Evolutionary conservation across 2,329 filamentous ascomycete genomes (phyloP).

Genomic region (Hyphodiscus sp.): DNA sequence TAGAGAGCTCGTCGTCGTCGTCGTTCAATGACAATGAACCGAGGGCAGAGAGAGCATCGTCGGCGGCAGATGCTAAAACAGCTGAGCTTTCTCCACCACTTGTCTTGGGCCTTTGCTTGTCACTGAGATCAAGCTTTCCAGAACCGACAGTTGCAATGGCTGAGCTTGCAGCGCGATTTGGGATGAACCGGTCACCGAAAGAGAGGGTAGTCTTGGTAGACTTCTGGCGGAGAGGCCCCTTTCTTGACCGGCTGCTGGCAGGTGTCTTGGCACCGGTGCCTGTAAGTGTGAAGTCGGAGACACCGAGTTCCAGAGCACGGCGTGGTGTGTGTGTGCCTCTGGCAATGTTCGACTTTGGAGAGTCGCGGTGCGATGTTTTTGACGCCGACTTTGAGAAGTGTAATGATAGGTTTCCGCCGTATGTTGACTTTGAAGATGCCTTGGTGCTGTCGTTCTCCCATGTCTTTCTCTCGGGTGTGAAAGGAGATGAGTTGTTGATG

Average conservation of each 20-base stretch:
- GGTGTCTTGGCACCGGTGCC: slow-evolving; percentile 72
- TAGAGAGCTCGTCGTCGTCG: slow-evolving; percentile 60
- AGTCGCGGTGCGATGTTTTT: slow-evolving; percentile 68
- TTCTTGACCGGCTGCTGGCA: slow-evolving; percentile 47
- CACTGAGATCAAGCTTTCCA: slow-evolving; percentile 69
- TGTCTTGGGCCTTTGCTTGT: slow-evolving; percentile 67
- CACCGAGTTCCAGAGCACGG: slow-evolving; percentile 76
- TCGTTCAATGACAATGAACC: slow-evolving; percentile 71
- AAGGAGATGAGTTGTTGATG: slow-evolving; percentile 62
- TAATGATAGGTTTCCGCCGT: slow-evolving; percentile 70
- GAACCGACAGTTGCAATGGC: slow-evolving; percentile 76
- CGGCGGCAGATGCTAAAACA: slow-evolving; percentile 63
- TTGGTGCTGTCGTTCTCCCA: slow-evolving; percentile 47
- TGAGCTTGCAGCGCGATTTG: slow-evolving; percentile 85
- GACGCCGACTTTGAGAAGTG: slow-evolving; percentile 67
- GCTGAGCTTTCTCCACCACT: slow-evolving; percentile 64
- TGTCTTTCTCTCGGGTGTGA: slow-evolving; percentile 60
- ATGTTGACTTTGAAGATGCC: slow-evolving; percentile 61
- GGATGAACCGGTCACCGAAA: slow-evolving; percentile 91
- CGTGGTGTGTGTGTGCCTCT: slow-evolving; percentile 68
- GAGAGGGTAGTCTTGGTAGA: slow-evolving; percentile 68
- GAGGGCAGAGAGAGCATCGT: slow-evolving; percentile 73
- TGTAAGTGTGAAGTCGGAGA: slow-evolving; percentile 87
- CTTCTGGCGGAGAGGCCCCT: slow-evolving; percentile 47
- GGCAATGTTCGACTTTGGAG: slow-evolving; percentile 95